phyloP scores from a whole-genome alignment of 2,329 filamentous ascomycete species.

The Didymella sp. region DNA sequence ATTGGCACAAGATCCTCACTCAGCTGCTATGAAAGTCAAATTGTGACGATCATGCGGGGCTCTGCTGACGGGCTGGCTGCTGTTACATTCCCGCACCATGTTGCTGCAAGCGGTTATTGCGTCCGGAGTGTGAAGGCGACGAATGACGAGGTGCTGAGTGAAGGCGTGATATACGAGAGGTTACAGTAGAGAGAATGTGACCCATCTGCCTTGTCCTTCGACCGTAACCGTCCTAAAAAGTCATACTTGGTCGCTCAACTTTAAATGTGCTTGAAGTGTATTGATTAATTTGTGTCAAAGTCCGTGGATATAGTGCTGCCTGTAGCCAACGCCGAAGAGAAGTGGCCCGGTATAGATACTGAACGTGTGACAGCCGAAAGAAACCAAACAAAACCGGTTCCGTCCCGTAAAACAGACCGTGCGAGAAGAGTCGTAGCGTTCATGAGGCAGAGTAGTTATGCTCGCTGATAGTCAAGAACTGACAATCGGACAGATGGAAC shows the following conservation, averaged over 20 bases:
- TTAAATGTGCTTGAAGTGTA: constrained; percentile 5
- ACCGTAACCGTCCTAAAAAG: not conserved
- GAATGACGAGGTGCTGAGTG: constrained; percentile 1
- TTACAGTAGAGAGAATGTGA: constrained; percentile 12
- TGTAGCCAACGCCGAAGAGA: constrained; percentile 26
- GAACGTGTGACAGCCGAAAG: constrained; percentile 13
- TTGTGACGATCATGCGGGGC: not conserved
- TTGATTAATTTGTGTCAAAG: constrained; percentile 13
- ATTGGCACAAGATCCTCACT: not conserved
- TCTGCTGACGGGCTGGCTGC: constrained; percentile 14
- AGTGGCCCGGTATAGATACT: constrained; percentile 25
- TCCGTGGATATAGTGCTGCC: constrained; percentile 31
- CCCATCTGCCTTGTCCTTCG: not conserved
- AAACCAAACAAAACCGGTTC: not conserved
- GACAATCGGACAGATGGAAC: constrained; percentile 9
- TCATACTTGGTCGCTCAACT: not conserved
- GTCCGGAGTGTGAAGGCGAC: constrained; percentile 7
- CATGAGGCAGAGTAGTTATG: constrained; percentile 16
- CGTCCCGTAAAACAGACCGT: not conserved
- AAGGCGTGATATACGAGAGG: constrained; percentile 8
- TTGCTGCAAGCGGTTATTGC: constrained; percentile 13
- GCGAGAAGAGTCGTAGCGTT: constrained; percentile 15
- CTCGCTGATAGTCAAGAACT: constrained; percentile 13
- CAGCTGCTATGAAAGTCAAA: not conserved
- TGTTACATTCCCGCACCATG: constrained; percentile 14